Base-by-base conservation (phyloP, 2,329 filamentous ascomycete genomes). In the Fusarium sp. region DNA sequence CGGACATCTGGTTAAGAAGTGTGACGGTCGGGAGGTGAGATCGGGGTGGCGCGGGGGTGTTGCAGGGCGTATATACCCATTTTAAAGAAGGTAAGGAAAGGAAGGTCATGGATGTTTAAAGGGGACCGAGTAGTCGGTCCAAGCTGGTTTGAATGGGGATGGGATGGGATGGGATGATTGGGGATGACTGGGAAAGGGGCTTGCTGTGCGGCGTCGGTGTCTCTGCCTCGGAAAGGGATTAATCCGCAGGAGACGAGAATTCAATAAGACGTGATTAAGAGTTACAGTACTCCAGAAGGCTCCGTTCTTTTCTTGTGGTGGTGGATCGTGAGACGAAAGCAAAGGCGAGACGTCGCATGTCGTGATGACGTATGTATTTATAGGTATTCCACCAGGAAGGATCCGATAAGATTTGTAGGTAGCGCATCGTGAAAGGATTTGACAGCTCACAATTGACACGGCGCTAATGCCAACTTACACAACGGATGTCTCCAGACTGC, bases 51-150 rank as follows among this genome's bases (percentile, higher is more conserved):
- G 68, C 40, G 71, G 62, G 69, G 72, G 68, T 77, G 69, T 74
- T 79, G 72, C 33, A 65, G 70, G 78, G 72, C 69, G 80, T 78
- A 80, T 81, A 81, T 81, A 81, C 80, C 80, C 80, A 79, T 77
- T 80, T 81, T 70, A 71, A 74, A 71, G 62, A 66, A 76, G 54
- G 66, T 57, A 69, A 52, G 45, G 45, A 27, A 69, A 52, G 45
- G 45, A 27, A 50, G 18, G 47, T 31, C 27, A 63, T 56, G 60
- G 42, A 60, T 66, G 58, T 20, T 66, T 40, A 62, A 69, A 63
- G 61, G 65, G 57, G 40, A 36, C 57, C 66, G 63, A 65, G 33
- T 52, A 60, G 25, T 36, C 45, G 68, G 65, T 33, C 52, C 62
- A 42, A 63, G 50, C 45, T 47, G 52, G 61, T 42, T 68, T 69